A percentile compares a stretch with the other conserved stretches of the same genome.
Conservation (phyloP, 108 stramenopile genomes). For the Skeletonema tropicum region DNA sequence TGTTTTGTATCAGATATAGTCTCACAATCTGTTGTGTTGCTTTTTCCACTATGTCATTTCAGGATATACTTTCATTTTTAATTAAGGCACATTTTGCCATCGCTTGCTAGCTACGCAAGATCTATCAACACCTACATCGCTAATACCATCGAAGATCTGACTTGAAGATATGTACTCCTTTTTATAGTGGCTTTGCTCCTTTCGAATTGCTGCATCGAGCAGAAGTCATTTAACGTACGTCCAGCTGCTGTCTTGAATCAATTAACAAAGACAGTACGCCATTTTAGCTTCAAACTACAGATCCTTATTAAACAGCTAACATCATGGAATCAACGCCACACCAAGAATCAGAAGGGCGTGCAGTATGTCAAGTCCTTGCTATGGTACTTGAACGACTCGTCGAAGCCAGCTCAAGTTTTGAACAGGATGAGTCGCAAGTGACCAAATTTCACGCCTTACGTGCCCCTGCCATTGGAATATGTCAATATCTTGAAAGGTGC, state of each 20-base stretch:
- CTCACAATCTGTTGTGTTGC: background rate
- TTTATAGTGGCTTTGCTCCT: slow-evolving; percentile 1
- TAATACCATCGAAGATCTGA: background rate
- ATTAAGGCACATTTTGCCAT: background rate
- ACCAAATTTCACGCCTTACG: slow-evolving; percentile 97
- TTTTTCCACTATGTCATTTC: background rate
- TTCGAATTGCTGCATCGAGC: slow-evolving; percentile 4
- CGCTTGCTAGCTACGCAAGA: background rate
- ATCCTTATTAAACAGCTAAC: background rate
- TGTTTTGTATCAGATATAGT: background rate
- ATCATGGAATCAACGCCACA: slow-evolving; percentile 76
- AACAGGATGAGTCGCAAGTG: slow-evolving; percentile 67
- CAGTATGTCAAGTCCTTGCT: slow-evolving; percentile 78
- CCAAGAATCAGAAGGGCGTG: slow-evolving; percentile 73
- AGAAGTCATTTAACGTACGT: background rate
- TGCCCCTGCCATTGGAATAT: slow-evolving; percentile 90
- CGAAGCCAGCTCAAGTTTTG: slow-evolving; percentile 60
- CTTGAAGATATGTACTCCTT: background rate
- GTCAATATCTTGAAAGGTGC: slow-evolving; percentile 93
- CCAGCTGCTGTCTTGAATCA: slow-evolving; percentile 1
- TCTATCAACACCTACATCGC: background rate
- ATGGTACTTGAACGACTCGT: slow-evolving; percentile 86
- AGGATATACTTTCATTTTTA: slow-evolving; percentile 1
- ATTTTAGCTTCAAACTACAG: background rate
- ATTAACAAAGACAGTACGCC: background rate